phyloP scores from a whole-genome alignment of 768 basidiomycete species.

The Kwoniella europaea region DNA sequence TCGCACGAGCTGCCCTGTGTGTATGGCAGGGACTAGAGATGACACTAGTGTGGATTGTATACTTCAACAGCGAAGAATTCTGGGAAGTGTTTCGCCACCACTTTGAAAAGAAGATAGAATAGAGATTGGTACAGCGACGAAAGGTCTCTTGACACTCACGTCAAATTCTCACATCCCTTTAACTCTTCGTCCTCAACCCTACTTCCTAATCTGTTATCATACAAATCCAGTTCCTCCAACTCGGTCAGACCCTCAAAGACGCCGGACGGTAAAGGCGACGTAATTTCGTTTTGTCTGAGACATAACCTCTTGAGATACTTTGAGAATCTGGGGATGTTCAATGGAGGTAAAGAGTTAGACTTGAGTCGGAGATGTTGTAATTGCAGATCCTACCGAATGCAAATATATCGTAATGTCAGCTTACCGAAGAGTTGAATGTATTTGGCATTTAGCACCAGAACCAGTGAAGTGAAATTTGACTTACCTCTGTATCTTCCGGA shows the following conservation, averaged over 20 bases:
- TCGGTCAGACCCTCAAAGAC: slow-evolving; percentile 67
- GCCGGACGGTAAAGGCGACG: slow-evolving; percentile 71
- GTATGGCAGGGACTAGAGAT: slow-evolving; percentile 33
- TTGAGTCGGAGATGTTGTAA: slow-evolving; percentile 78
- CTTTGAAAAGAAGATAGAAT: too few relatives aligned
- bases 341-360: slow-evolving; percentile 64
- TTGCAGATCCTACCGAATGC: slow-evolving; percentile 72
- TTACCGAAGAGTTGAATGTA: not conserved
- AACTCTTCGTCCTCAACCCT: slow-evolving; percentile 68
- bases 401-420: not conserved
- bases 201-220: slow-evolving; percentile 89
- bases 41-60: too few relatives aligned
- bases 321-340: slow-evolving; percentile 71
- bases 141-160: slow-evolving; percentile 44
- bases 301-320: slow-evolving; percentile 72
- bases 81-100: too few relatives aligned
- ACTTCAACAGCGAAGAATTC: too few relatives aligned
- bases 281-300: slow-evolving; percentile 83
- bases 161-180: slow-evolving; percentile 59
- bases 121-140: not conserved
- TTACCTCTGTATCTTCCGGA: slow-evolving; percentile 82
- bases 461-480: slow-evolving; percentile 39
- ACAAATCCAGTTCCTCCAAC: slow-evolving; percentile 89
- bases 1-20: not conserved
- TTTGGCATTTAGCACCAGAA: not conserved